Conservation (phyloP, 2,329 filamentous ascomycete species). For the Coniochaeta hoffmannii region DNA sequence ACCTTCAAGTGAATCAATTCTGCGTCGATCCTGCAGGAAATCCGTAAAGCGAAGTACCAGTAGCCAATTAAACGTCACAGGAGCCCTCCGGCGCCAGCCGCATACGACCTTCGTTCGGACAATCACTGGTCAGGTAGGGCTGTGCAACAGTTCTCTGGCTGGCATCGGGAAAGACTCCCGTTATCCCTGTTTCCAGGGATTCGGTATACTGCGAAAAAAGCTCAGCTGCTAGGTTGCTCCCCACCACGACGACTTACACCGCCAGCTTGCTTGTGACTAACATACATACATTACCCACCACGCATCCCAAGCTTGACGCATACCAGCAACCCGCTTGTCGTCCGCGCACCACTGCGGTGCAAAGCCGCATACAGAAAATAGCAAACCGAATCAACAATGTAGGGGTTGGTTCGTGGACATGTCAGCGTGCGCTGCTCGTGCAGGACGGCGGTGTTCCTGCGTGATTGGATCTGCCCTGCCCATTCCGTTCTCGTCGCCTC, state of each 20-base stretch:
- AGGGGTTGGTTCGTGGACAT: background rate
- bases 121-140: background rate
- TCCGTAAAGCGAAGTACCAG: too few species aligned
- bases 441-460: background rate
- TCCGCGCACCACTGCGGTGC: background rate
- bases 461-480: background rate
- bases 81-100: background rate
- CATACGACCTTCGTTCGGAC: background rate
- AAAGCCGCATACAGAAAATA: background rate
- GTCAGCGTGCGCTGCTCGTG: background rate
- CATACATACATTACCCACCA: too few species aligned
- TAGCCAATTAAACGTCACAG: background rate
- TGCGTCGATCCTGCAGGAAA: too few species aligned
- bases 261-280: too few species aligned
- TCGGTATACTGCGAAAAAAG: too few species aligned
- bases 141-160: background rate
- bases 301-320: too few species aligned
- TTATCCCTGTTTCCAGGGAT: background rate
- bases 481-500: background rate
- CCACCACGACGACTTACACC: too few species aligned
- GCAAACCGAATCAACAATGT: background rate
- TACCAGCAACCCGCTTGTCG: background rate
- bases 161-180: background rate
- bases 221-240: too few species aligned
- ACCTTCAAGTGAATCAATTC: too few species aligned